These are phyloP conservation scores for Pseudonectria buxi DNA, from an alignment of 2,329 filamentous ascomycete species.

Conservation along the genomic window DNA sequence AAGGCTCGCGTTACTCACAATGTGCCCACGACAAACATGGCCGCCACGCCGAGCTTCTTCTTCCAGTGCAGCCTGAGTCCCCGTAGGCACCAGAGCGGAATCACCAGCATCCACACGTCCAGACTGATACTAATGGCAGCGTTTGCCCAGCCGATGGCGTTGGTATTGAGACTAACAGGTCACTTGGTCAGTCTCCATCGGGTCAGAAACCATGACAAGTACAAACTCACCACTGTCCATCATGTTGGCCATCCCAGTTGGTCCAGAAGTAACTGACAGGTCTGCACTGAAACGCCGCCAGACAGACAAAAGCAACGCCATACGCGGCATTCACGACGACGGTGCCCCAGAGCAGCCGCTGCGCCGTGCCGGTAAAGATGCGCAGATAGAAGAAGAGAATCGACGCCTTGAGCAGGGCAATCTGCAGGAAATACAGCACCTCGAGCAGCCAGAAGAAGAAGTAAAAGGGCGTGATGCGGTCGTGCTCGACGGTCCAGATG, in stretches of 20 bases:
- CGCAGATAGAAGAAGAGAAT: constrained; percentile 15
- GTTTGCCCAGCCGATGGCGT: constrained; percentile 34
- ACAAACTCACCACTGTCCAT: constrained; percentile 29
- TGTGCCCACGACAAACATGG: constrained; percentile 39
- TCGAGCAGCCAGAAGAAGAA: constrained; percentile 12
- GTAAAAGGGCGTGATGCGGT: constrained; percentile 9
- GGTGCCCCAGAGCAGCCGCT: constrained; percentile 11
- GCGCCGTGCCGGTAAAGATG: constrained; percentile 9
- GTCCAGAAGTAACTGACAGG: constrained; percentile 36
- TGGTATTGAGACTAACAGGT: constrained; percentile 27
- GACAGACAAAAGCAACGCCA: constrained; percentile 26
- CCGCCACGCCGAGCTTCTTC: constrained; percentile 35
- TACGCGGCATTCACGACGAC: constrained; percentile 12
- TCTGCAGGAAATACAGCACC: constrained; percentile 11
- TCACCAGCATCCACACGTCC: constrained; percentile 36
- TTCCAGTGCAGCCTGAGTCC: constrained; percentile 29
- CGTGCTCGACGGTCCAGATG: constrained; percentile 11
- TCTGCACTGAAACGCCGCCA: constrained; percentile 31
- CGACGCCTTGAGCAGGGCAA: constrained; percentile 12
- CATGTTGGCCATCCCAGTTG: constrained; percentile 33
- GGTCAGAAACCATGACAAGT: neutral
- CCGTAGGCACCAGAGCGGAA: constrained; percentile 33
- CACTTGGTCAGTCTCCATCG: constrained; percentile 1
- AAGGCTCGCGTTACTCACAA: constrained; percentile 22
- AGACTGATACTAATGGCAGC: constrained; percentile 35